Evolutionary conservation across 1,284 basidiomycete genomes (phyloP), one percentile per base, ranked within the genome.

Genomic region (Melampsora larici-populina): DNA sequence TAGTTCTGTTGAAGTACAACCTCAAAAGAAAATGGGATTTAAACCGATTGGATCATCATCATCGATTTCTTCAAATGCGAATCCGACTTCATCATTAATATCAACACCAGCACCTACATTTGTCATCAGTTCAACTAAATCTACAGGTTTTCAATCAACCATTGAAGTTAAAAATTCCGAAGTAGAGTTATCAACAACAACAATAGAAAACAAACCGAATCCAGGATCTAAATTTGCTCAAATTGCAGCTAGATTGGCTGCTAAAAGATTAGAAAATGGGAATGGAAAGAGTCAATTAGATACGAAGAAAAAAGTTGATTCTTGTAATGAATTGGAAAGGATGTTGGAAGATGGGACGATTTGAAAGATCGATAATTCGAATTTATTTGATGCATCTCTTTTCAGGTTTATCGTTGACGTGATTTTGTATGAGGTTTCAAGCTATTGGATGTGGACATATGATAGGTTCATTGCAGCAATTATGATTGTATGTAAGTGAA

Each of bases 171-270:
- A 15, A 1, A 46, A 46, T 40, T 18, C 29, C 9, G 29, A 31
- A 9, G 36, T n/a, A 26, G 21, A 70, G 40, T 60, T 24, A 26
- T 60, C 70, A n/a, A 62, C 71, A 33, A 17, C 51, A n/a, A 31
- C 58, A n/a, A n/a, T 31, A 49, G 15, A 40, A 26, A 33, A 2
- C 18, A 7, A 49, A 49, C 51, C 74, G 21, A 64, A 33, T 49
- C 58, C 62, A 62, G 21, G 66, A 64, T 78, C 75, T 26, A 70
- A 70, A 43, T 78, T 78, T 40, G 62, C 75, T 21, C 55, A 78
- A 70, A 70, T 78, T 26, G 75, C 75, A 3, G 75, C 67, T 65
- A 43, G 68, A 24, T 65, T 78, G 46, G 75, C 75, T 46, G 75
- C 75, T 55, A 33, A 69, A 51, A 78, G 69, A 70, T 67, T 60